Percentiles rank a stretch among this genome's conserved stretches.
Evolutionary conservation across 306 rosid species (phyloP).

Genomic region (Carpinus viminea): DNA sequence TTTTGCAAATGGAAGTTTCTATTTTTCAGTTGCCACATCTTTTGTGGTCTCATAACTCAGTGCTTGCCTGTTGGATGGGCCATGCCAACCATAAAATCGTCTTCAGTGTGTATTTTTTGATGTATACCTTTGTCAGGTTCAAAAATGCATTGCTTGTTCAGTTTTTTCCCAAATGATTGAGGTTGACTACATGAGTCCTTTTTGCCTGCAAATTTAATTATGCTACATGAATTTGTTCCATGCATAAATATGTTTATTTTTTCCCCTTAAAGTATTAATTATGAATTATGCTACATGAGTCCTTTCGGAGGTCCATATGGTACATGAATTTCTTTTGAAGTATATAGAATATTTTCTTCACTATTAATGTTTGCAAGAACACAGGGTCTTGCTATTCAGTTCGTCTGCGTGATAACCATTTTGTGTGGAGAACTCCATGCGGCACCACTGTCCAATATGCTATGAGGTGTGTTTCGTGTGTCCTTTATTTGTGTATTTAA

Average conservation of each 20-base stretch:
- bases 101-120: neutral
- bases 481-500: slow-evolving; percentile 1
- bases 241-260: neutral
- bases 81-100: neutral
- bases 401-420: slow-evolving; percentile 74
- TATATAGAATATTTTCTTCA: neutral
- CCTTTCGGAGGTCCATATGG: neutral
- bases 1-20: neutral
- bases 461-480: slow-evolving; percentile 65
- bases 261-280: too few species aligned
- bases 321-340: neutral
- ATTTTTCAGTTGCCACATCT: too few species aligned
- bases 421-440: slow-evolving; percentile 96
- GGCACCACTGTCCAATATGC: slow-evolving; percentile 95
- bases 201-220: too few species aligned
- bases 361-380: slow-evolving; percentile 14
- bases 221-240: too few species aligned
- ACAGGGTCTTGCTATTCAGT: slow-evolving; percentile 85
- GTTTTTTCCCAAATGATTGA: neutral
- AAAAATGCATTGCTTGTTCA: neutral
- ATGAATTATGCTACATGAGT: too few species aligned
- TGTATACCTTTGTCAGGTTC: neutral
- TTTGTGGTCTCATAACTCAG: neutral
- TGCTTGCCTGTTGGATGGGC: neutral
- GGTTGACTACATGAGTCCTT: neutral